These are phyloP conservation scores for Penicillium janthinellum DNA, from an alignment of 2,329 filamentous ascomycete genomes.

Conservation along the genomic window DNA sequence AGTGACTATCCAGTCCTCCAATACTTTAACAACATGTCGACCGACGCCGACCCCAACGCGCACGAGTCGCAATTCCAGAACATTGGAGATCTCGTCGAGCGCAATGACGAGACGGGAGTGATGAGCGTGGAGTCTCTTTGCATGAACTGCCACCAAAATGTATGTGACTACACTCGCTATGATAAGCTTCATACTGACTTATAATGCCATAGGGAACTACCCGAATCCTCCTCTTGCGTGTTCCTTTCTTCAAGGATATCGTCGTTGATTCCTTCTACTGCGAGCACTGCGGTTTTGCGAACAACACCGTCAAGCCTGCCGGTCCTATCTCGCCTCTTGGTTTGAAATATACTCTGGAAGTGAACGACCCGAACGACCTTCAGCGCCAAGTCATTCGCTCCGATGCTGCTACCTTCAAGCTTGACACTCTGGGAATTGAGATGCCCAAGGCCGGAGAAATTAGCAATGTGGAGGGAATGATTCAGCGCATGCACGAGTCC, in stretches of 20 bases:
- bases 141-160: conserved; percentile 83
- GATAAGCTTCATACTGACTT: conserved; percentile 14
- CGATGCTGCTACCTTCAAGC: conserved; percentile 79
- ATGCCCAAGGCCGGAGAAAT: conserved; percentile 90
- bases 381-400: conserved; percentile 89
- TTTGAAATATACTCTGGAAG: conserved; percentile 76
- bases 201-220: conserved; percentile 68
- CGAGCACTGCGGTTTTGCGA: conserved; percentile 82
- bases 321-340: conserved; percentile 71
- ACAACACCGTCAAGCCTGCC: conserved; percentile 92
- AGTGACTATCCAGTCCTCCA: not conserved
- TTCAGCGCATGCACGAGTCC: conserved; percentile 76
- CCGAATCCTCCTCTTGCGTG: conserved; percentile 81
- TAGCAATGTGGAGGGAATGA: conserved; percentile 88
- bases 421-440: conserved; percentile 91
- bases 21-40: conserved; percentile 30
- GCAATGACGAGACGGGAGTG: conserved; percentile 45
- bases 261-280: conserved; percentile 97
- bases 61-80: conserved; percentile 40
- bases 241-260: conserved; percentile 96
- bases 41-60: conserved; percentile 25
- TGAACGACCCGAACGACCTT: conserved; percentile 74
- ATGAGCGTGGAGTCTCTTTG: conserved; percentile 69
- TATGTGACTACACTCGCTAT: conserved; percentile 51
- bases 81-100: conserved; percentile 41